Conservation (phyloP, 1,284 basidiomycete genomes). For the Porodaedalea pini region DNA sequence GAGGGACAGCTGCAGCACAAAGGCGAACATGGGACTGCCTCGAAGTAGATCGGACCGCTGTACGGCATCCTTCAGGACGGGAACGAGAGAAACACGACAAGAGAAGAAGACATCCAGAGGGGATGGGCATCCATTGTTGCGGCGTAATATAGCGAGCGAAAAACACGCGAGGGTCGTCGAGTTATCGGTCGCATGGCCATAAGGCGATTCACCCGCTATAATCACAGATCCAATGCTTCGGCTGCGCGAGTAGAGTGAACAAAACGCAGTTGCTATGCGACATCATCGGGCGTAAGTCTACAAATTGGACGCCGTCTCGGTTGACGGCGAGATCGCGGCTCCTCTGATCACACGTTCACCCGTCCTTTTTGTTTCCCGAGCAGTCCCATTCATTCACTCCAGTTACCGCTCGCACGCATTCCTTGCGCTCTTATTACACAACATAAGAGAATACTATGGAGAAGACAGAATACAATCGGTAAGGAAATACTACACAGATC, state of each 20-base stretch:
- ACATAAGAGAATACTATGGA: not conserved
- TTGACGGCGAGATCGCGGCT: too few relatives aligned
- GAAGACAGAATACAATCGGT: not conserved
- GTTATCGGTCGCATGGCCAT: not conserved
- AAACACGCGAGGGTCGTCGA: conserved; percentile 1
- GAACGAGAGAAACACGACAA: not conserved
- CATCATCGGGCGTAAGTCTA: too few relatives aligned
- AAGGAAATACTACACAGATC: not conserved
- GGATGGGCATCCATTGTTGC: not conserved
- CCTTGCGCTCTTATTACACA: not conserved
- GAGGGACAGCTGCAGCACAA: conserved; percentile 7
- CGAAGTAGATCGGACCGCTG: conserved; percentile 5
- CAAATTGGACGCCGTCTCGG: too few relatives aligned
- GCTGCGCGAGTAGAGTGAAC: too few relatives aligned
- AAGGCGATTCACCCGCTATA: not conserved
- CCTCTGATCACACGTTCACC: not conserved
- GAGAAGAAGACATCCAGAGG: not conserved
- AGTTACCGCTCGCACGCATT: too few relatives aligned
- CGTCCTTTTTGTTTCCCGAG: not conserved
- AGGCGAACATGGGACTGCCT: conserved; percentile 2
- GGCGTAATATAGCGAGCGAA: not conserved
- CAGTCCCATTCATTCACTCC: not conserved
- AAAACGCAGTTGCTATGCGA: too few relatives aligned
- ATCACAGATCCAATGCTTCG: not conserved
- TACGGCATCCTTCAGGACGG: not conserved